A percentile compares a stretch with the other conserved stretches of the same genome.
Conservation (phyloP, 805 yeast species). For the Starmerella etchellsii region DNA sequence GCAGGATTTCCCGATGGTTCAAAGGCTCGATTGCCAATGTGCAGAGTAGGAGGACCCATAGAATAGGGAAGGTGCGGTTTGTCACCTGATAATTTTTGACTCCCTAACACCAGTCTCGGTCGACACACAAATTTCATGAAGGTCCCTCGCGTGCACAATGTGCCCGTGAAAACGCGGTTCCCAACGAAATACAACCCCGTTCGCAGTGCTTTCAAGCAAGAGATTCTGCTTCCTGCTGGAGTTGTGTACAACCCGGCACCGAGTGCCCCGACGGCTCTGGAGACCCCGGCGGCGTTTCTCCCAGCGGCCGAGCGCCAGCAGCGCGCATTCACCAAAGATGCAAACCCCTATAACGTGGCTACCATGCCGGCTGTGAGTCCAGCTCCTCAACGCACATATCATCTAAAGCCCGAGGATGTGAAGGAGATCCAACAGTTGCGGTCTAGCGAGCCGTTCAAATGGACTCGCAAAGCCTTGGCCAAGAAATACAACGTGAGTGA, state of each 20-base stretch:
- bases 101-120: too few relatives aligned
- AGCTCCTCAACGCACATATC: constrained; percentile 35
- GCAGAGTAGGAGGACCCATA: too few relatives aligned
- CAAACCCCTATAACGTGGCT: constrained; percentile 17
- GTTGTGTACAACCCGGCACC: constrained; percentile 52
- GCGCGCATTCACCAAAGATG: constrained; percentile 32
- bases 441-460: constrained; percentile 41
- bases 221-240: constrained; percentile 44
- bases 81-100: too few relatives aligned
- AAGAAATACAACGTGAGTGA: constrained; percentile 42
- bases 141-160: constrained; percentile 13
- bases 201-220: constrained; percentile 55
- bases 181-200: constrained; percentile 50
- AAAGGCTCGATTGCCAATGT: too few relatives aligned
- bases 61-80: too few relatives aligned
- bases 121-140: too few relatives aligned
- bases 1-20: too few relatives aligned
- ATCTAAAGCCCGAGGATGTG: constrained; percentile 45
- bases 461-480: constrained; percentile 55
- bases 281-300: constrained; percentile 58
- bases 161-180: constrained; percentile 24
- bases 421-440: constrained; percentile 47
- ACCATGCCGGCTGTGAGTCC: constrained; percentile 29
- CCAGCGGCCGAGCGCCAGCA: constrained; percentile 41
- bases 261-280: constrained; percentile 41